Percentiles rank a stretch among this genome's conserved stretches.
Evolutionary conservation across 2,329 filamentous ascomycete species (phyloP).

Genomic region (Rutstroemia sp.): DNA sequence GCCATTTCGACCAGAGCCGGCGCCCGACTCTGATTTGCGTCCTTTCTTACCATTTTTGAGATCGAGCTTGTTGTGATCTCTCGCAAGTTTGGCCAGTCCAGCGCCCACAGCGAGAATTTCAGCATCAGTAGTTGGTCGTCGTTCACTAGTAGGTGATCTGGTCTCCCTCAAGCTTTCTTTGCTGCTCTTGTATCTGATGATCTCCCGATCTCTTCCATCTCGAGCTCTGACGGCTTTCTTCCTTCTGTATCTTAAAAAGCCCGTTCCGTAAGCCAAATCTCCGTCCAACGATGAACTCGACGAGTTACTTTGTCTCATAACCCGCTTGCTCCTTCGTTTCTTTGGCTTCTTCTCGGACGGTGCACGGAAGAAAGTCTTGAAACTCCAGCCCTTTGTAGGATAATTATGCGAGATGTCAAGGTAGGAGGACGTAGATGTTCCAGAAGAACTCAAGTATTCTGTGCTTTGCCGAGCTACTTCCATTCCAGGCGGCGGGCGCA

Average conservation of each 20-base stretch:
- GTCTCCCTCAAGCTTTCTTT: conserved; percentile 3
- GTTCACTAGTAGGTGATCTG: conserved; percentile 27
- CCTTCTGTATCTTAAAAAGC: conserved; percentile 35
- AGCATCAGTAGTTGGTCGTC: conserved; percentile 33
- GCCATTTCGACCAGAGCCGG: conserved; percentile 11
- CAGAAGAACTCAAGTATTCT: conserved; percentile 14
- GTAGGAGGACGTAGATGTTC: conserved; percentile 22
- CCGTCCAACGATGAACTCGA: conserved; percentile 62
- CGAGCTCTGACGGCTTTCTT: conserved; percentile 20
- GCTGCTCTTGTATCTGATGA: conserved; percentile 17
- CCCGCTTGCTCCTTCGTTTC: not conserved
- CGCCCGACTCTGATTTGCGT: conserved; percentile 5
- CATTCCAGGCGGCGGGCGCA: conserved; percentile 2
- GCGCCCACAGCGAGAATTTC: conserved; percentile 41
- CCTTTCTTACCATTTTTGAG: conserved; percentile 26
- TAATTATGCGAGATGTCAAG: conserved; percentile 60
- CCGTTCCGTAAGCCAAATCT: conserved; percentile 60
- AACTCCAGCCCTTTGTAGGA: conserved; percentile 40
- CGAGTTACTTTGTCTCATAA: conserved; percentile 39
- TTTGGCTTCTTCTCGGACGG: conserved; percentile 30
- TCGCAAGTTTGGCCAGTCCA: conserved; percentile 39
- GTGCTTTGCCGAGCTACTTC: conserved; percentile 15
- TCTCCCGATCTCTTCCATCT: conserved; percentile 23
- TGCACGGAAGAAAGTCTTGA: conserved; percentile 56
- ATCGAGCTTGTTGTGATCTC: conserved; percentile 31